A percentile compares a stretch with the other conserved stretches of the same genome.
Conservation (phyloP, 331 rosid species). For the Quercus tomentella region DNA sequence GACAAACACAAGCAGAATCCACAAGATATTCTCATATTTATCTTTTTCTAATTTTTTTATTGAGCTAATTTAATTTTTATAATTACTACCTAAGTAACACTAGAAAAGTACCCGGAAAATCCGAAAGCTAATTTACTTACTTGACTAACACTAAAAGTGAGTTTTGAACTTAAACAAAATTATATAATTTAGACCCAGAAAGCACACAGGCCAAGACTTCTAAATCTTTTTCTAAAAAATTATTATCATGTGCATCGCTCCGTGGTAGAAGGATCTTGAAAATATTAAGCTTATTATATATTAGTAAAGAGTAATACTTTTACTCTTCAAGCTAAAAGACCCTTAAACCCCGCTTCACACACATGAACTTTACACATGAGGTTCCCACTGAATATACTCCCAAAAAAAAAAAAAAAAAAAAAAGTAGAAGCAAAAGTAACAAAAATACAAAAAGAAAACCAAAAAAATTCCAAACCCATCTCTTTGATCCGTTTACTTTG, state of each 20-base stretch:
- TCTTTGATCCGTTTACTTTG: background rate
- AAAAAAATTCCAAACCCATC: background rate
- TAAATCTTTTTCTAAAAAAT: background rate
- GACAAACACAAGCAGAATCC: background rate
- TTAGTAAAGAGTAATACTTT: background rate
- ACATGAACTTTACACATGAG: background rate
- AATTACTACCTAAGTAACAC: background rate
- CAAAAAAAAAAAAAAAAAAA: background rate
- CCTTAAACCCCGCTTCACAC: background rate
- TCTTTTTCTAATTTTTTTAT: background rate
- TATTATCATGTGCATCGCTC: background rate
- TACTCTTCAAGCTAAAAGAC: background rate
- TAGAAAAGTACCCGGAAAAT: background rate
- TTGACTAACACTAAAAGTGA: background rate
- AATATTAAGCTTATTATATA: background rate
- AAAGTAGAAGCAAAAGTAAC: background rate
- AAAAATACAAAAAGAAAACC: background rate
- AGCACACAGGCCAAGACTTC: background rate
- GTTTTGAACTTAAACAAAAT: background rate
- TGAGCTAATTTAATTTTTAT: background rate
- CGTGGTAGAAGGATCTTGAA: background rate
- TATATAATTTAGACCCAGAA: background rate
- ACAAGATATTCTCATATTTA: background rate
- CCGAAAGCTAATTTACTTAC: background rate
- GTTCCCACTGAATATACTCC: background rate